phyloP scores from a whole-genome alignment of 2,329 filamentous ascomycete species.

The Aspergillus fumigatiaffinis region DNA sequence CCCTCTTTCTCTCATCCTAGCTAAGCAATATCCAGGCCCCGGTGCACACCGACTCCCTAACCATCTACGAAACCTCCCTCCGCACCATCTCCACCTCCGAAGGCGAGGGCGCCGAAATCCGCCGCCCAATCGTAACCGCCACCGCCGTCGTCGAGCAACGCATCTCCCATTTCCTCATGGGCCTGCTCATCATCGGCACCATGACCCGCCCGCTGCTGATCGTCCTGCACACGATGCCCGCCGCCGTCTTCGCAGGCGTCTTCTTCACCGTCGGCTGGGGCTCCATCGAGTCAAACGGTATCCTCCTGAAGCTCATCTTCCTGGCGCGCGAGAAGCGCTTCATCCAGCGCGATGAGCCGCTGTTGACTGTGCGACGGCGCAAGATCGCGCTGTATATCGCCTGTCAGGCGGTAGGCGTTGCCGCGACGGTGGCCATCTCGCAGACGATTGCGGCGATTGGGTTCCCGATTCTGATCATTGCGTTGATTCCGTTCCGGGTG shows the following conservation, averaged over 20 bases:
- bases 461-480: constrained; percentile 56
- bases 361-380: constrained; percentile 41
- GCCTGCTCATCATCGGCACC: constrained; percentile 69
- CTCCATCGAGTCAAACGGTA: constrained; percentile 68
- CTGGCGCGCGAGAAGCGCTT: constrained; percentile 58
- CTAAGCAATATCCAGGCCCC: constrained; percentile 37
- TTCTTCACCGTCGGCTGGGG: constrained; percentile 80
- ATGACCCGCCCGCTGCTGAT: constrained; percentile 69
- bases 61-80: constrained; percentile 71
- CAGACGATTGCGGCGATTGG: constrained; percentile 59
- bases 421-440: constrained; percentile 54
- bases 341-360: constrained; percentile 49
- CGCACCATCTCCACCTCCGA: constrained; percentile 60
- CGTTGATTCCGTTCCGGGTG: constrained; percentile 53
- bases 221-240: constrained; percentile 70
- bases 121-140: constrained; percentile 44
- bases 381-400: constrained; percentile 50
- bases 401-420: constrained; percentile 51
- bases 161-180: constrained; percentile 70
- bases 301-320: constrained; percentile 67
- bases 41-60: constrained; percentile 55
- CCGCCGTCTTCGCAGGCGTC: constrained; percentile 69
- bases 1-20: no score
- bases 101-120: constrained; percentile 56
- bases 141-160: constrained; percentile 60